Conservation (phyloP, 2,329 filamentous ascomycete genomes). For the Fusarium sp. region DNA sequence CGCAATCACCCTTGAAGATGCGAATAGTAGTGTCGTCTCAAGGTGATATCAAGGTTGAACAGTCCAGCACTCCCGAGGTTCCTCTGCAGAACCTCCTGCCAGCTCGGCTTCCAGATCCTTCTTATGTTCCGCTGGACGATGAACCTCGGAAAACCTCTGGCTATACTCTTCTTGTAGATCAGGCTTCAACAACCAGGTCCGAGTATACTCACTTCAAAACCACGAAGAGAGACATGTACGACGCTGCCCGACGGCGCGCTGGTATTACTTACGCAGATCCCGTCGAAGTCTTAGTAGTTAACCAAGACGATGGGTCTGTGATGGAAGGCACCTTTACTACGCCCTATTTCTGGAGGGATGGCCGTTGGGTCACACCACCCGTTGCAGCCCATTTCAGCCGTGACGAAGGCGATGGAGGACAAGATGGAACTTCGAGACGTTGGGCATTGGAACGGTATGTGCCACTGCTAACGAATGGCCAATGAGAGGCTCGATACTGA, state of each 20-base stretch:
- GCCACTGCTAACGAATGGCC: neutral
- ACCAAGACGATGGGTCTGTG: constrained; percentile 68
- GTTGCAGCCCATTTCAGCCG: constrained; percentile 59
- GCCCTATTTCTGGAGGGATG: constrained; percentile 81
- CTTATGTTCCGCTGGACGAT: constrained; percentile 29
- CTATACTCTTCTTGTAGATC: constrained; percentile 62
- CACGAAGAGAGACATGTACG: constrained; percentile 78
- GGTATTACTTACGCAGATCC: constrained; percentile 63
- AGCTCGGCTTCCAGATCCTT: constrained; percentile 62
- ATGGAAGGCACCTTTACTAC: constrained; percentile 91
- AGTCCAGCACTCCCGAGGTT: constrained; percentile 53
- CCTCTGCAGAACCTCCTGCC: constrained; percentile 70
- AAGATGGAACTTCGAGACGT: constrained; percentile 83
- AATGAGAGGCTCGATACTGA: constrained; percentile 8
- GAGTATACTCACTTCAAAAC: constrained; percentile 91
- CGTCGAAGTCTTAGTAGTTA: constrained; percentile 82
- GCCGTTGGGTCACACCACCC: constrained; percentile 83
- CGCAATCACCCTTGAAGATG: constrained; percentile 61
- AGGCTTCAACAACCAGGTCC: constrained; percentile 57
- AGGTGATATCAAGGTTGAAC: constrained; percentile 61
- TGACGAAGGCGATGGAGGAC: constrained; percentile 74
- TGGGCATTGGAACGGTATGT: constrained; percentile 80
- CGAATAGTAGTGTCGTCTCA: constrained; percentile 66
- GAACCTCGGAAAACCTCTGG: constrained; percentile 48
- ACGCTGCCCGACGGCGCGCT: constrained; percentile 73